Evolutionary conservation across 83 land plant species (phyloP), one percentile per base, ranked within the genome.

Genomic region (Larix sibirica): DNA sequence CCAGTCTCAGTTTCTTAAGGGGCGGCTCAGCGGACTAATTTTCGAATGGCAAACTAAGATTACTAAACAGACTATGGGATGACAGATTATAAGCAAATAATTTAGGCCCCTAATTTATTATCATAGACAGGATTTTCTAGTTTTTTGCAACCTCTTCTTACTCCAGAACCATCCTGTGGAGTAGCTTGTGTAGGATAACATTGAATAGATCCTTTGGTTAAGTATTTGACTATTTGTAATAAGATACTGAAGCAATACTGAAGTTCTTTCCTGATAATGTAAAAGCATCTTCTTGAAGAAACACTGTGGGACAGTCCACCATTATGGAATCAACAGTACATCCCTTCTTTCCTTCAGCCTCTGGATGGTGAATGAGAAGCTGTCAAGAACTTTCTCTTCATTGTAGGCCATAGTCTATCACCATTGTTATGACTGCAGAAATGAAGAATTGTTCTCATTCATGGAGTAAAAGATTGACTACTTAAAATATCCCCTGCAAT

Each of bases 361-460:
- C 75, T 31, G 54, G 82, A 44, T 64, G 75, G 56, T 80, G 56
- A 42, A 66, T 21, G 20, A 80, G 74, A 80, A 80, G 12, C 17
- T 59, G 42, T 64, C 73, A 80, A 80, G 50, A 80, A 80, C 21
- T 64, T 63, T 23, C 70, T 31, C 50, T 47, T 80, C 56, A 80
- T 80, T 38, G 36, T 47, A n/a, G 50, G 70, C 71, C 33, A 7
- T 40, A 80, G 23, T 66, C 71, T 24, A 33, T 63, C 82, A 10
- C 82, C 82, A 63, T 36, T 63, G 24, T 44, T 40, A n/a, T 80
- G 66, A 8, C 82, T 54, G 33, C 58, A 16, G 17, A 21, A 56
- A 56, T 77, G 36, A 77, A 77, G 62, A 77, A 77, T 77, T 56
- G 0, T 76, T 44, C 60, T 50, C 79, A 50, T 76, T 3, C 24